Evolutionary conservation across 805 yeast species (phyloP).

Genomic region (Candida silvatica): DNA sequence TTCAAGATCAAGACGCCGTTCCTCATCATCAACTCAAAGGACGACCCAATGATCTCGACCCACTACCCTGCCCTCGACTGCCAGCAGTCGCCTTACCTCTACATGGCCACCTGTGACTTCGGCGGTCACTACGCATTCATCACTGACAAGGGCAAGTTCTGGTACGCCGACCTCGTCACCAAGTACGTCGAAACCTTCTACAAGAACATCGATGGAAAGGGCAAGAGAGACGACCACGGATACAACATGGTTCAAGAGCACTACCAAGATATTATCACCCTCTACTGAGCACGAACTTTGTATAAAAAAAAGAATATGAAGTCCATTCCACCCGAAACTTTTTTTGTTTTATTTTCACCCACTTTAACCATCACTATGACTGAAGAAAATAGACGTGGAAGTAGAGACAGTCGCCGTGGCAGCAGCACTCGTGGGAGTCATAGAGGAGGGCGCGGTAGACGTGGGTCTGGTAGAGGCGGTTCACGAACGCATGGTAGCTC

Average conservation of each 20-base stretch:
- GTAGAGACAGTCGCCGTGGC: no score
- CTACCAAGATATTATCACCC: conserved; percentile 10
- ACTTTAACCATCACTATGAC: no score
- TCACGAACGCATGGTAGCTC: no score
- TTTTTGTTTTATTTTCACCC: no score
- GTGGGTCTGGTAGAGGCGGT: no score
- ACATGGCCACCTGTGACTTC: conserved; percentile 46
- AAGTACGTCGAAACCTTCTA: conserved; percentile 31
- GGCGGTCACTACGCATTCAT: conserved; percentile 67
- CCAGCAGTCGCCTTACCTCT: conserved; percentile 46
- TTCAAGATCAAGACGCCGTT: conserved; percentile 52
- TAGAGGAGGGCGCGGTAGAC: no score
- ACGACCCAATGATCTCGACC: conserved; percentile 59
- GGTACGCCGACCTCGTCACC: conserved; percentile 37
- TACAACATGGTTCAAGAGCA: conserved; percentile 11
- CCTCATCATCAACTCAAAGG: conserved; percentile 49
- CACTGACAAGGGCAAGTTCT: conserved; percentile 33
- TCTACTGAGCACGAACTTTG: conserved; percentile 10
- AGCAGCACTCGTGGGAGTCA: no score
- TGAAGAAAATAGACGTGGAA: no score
- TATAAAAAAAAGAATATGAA: no score
- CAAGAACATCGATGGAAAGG: conserved; percentile 8
- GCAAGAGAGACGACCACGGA: conserved; percentile 11
- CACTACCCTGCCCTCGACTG: conserved; percentile 45
- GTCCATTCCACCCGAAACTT: no score